phyloP scores from a whole-genome alignment of 768 basidiomycete species.

The Kwoniella shandongensis region DNA sequence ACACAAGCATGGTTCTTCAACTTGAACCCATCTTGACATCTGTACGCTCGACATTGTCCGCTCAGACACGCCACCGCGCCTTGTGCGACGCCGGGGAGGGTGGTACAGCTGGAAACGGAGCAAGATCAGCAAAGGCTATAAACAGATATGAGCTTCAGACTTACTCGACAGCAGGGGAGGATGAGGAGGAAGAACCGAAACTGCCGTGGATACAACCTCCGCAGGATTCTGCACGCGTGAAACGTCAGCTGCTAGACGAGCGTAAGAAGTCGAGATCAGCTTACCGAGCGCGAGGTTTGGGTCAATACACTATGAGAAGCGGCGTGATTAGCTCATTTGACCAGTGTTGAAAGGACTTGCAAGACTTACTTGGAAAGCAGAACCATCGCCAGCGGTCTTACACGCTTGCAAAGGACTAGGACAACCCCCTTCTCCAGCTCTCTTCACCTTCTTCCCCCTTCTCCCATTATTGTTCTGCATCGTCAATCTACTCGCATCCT shows the following conservation, averaged over 20 bases:
- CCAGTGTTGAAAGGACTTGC: background rate
- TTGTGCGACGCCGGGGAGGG: constrained; percentile 14
- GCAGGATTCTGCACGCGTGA: constrained; percentile 11
- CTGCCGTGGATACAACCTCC: constrained; percentile 19
- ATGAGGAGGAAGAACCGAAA: constrained; percentile 8
- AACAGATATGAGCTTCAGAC: background rate
- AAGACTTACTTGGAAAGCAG: constrained; percentile 1
- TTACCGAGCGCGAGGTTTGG: constrained; percentile 19
- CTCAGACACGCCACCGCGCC: constrained; percentile 16
- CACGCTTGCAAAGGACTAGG: constrained; percentile 20
- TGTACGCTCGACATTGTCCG: constrained; percentile 18
- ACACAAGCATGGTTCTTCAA: constrained; percentile 13
- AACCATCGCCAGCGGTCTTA: constrained; percentile 6
- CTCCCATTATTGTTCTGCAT: background rate
- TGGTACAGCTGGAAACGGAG: constrained; percentile 9
- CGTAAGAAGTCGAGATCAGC: background rate
- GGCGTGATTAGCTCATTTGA: background rate
- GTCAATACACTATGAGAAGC: constrained; percentile 13
- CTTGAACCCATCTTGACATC: constrained; percentile 15
- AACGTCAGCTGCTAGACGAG: too few relatives aligned
- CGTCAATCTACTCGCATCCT: background rate
- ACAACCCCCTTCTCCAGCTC: constrained; percentile 3
- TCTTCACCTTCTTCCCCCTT: background rate
- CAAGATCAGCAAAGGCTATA: background rate
- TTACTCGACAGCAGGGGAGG: constrained; percentile 16